Base-by-base conservation (phyloP, 805 yeast genomes). In the Monosporozyma siamensis region DNA sequence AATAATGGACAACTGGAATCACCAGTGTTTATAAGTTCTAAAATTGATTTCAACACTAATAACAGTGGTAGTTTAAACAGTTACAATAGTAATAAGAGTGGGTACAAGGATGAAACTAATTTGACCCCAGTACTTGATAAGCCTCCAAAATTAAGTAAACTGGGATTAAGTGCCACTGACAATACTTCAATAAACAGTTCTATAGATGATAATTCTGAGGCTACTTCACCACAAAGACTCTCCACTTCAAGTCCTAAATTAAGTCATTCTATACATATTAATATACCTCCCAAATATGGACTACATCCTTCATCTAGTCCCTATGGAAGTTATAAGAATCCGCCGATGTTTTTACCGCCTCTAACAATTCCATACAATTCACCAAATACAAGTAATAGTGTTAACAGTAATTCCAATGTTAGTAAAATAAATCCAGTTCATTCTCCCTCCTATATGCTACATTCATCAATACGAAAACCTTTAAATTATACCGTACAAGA, bases 401-500 rank as follows among this genome's bases (percentile, higher is more conserved):
- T 14, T n/a, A 21, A 21, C 11, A 34, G 26, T 21, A 34, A 34
- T n/a, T 21, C 17, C 6, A 22, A 34, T 21, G 25, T 6, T n/a
- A n/a, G 11, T 22, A 34, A 21, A 9, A 12, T 34, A 3, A 22
- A 15, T 21, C 11, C 41, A 15, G 7, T 23, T 9, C 39, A 22
- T 12, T 34, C 39, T 10, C 39, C 39, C 11, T 40, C 45, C 12
- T 38, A 24, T 34, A 6, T 15, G 8, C 6, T 9, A 21, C 15
- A 30, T 29, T 20, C 27, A n/a, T 36, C 20, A 21, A 37, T 9
- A 46, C 43, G 37, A 41, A 44, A 35, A 34, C 44, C 43, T 32
- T 36, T 51, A n/a, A 48, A 44, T 22, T 46, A 29, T 21, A 45
- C 44, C 6, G 38, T 48, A 6, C 55, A 55, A 27, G 37, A 39